phyloP scores from a whole-genome alignment of 208 protist species.

The Leishmania aethiopica region DNA sequence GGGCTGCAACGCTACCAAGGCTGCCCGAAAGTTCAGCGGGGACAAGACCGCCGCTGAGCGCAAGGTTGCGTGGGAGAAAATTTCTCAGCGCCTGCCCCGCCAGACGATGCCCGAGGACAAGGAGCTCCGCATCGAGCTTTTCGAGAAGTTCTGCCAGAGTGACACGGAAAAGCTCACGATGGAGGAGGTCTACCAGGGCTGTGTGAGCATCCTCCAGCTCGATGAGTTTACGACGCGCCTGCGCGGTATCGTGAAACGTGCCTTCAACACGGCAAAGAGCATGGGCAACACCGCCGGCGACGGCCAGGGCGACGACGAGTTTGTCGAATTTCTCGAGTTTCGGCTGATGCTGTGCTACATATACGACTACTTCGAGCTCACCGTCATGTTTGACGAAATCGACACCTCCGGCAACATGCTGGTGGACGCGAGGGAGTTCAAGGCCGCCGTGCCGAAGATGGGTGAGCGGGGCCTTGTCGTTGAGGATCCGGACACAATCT shows the following conservation, averaged over 20 bases:
- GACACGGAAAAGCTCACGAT: constrained; percentile 56
- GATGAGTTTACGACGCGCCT: constrained; percentile 68
- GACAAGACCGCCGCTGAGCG: constrained; percentile 43
- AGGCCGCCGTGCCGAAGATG: constrained; percentile 58
- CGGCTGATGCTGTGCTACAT: constrained; percentile 81
- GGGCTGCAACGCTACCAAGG: too few species aligned
- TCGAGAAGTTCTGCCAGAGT: constrained; percentile 76
- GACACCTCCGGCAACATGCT: constrained; percentile 76
- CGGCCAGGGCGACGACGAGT: constrained; percentile 36
- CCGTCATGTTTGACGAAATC: constrained; percentile 84
- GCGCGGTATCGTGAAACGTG: constrained; percentile 74
- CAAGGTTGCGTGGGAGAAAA: constrained; percentile 49
- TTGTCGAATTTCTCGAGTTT: constrained; percentile 78
- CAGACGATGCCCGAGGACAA: constrained; percentile 46
- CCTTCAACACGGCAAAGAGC: constrained; percentile 78
- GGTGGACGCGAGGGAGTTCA: constrained; percentile 71
- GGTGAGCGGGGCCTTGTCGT: constrained; percentile 63
- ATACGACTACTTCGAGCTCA: constrained; percentile 72
- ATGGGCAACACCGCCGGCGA: constrained; percentile 41
- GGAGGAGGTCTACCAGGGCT: constrained; percentile 64
- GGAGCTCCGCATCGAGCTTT: constrained; percentile 63
- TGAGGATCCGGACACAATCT: constrained; percentile 54
- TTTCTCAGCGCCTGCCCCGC: constrained; percentile 37
- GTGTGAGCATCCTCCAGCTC: constrained; percentile 49
- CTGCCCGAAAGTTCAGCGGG: constrained; percentile 2